Evolutionary conservation across 306 rosid genomes (phyloP).

Genomic region (Arachis stenosperma): DNA sequence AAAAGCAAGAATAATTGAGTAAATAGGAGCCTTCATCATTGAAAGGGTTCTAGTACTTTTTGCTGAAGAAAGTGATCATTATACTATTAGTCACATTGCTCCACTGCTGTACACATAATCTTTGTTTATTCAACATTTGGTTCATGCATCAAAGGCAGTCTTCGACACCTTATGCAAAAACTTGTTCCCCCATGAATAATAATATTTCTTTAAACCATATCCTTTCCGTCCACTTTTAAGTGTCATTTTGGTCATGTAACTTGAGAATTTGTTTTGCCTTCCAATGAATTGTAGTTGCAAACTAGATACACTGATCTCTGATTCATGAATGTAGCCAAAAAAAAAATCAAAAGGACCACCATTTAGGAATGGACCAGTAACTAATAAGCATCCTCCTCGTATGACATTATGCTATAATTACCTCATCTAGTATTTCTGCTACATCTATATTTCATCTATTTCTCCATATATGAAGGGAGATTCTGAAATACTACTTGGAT

Average conservation of each 20-base stretch:
- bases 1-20: neutral
- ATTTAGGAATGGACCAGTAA: neutral
- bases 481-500: conserved; percentile 41
- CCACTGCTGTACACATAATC: no score
- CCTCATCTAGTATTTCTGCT: conserved; percentile 1
- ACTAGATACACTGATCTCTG: no score
- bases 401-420: conserved; percentile 29
- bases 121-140: no score
- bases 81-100: no score
- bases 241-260: no score
- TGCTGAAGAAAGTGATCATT: no score
- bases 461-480: neutral
- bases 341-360: no score
- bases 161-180: neutral
- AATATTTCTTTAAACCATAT: no score
- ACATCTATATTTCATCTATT: conserved; percentile 21
- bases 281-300: no score
- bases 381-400: conserved; percentile 14
- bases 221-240: no score
- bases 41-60: neutral
- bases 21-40: neutral
- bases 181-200: neutral
- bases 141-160: neutral
- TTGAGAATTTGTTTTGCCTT: neutral
- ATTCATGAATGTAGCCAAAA: no score